Conservation (phyloP, 2,329 filamentous ascomycete species). For the Aspergillus versicolor region DNA sequence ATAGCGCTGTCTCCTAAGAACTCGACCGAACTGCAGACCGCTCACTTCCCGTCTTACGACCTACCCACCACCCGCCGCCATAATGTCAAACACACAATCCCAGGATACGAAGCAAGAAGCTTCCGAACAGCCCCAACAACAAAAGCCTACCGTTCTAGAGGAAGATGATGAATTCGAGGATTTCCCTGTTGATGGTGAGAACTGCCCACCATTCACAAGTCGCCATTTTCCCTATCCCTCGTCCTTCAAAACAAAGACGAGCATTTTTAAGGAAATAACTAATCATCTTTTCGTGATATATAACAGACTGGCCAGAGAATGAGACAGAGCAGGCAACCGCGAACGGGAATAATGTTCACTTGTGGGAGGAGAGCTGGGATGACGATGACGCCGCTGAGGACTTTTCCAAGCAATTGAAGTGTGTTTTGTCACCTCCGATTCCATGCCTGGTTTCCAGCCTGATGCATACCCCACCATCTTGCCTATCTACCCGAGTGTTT, state of each 20-base stretch:
- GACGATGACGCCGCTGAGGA: constrained; percentile 97
- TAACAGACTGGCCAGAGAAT: constrained; percentile 84
- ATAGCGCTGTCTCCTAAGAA: too few relatives aligned
- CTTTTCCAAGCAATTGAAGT: constrained; percentile 94
- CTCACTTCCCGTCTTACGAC: background rate
- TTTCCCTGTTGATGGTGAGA: constrained; percentile 87
- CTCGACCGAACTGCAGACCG: background rate
- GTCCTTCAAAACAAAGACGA: background rate
- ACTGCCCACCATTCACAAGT: background rate
- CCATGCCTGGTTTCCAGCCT: background rate
- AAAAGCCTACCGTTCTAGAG: constrained; percentile 73
- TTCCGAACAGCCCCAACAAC: constrained; percentile 52
- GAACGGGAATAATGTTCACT: constrained; percentile 67
- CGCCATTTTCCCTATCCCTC: background rate
- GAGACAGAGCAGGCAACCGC: constrained; percentile 65
- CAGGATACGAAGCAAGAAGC: constrained; percentile 38
- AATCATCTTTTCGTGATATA: background rate
- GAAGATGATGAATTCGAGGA: constrained; percentile 99
- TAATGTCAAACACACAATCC: constrained; percentile 47
- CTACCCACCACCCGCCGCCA: constrained; percentile 15
- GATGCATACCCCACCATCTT: constrained; percentile 4
- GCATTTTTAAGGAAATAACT: background rate
- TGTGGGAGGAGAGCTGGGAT: constrained; percentile 99
- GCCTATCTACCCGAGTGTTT: background rate
- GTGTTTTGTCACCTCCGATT: constrained; percentile 37